These are phyloP conservation scores for Camelina neglecta DNA, from an alignment of 345 rosid genomes.

Conservation along the genomic window DNA sequence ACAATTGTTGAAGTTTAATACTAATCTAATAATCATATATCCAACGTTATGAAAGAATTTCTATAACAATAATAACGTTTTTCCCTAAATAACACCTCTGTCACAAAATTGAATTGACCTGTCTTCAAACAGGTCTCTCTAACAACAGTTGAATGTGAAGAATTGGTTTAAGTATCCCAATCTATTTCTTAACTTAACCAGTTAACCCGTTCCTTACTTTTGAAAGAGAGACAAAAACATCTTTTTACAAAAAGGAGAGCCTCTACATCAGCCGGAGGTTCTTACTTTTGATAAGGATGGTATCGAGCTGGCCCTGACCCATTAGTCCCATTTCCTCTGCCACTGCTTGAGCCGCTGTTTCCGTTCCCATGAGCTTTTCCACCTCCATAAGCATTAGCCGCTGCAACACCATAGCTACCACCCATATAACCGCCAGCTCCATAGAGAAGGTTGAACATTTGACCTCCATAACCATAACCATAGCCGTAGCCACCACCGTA, in stretches of 20 bases:
- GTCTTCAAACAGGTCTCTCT: conserved; percentile 14
- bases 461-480: conserved; percentile 53
- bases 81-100: conserved; percentile 7
- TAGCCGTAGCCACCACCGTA: conserved; percentile 62
- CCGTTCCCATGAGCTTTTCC: conserved; percentile 49
- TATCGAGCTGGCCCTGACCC: conserved; percentile 56
- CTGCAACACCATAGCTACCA: conserved; percentile 51
- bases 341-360: conserved; percentile 49
- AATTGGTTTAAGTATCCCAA: conserved; percentile 30
- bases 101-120: conserved; percentile 6
- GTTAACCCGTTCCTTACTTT: conserved; percentile 23
- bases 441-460: conserved; percentile 47
- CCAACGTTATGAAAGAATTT: conserved; percentile 27
- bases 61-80: conserved; percentile 11
- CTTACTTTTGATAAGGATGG: conserved; percentile 71
- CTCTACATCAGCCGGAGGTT: conserved; percentile 24
- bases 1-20: background rate
- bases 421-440: conserved; percentile 49
- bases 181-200: conserved; percentile 21
- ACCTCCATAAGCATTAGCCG: conserved; percentile 47
- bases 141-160: conserved; percentile 35
- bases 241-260: conserved; percentile 34
- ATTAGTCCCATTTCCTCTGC: conserved; percentile 54
- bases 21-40: conserved; percentile 12
- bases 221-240: background rate